Base-by-base conservation (phyloP, 805 yeast species). In the Candida maltosa region DNA sequence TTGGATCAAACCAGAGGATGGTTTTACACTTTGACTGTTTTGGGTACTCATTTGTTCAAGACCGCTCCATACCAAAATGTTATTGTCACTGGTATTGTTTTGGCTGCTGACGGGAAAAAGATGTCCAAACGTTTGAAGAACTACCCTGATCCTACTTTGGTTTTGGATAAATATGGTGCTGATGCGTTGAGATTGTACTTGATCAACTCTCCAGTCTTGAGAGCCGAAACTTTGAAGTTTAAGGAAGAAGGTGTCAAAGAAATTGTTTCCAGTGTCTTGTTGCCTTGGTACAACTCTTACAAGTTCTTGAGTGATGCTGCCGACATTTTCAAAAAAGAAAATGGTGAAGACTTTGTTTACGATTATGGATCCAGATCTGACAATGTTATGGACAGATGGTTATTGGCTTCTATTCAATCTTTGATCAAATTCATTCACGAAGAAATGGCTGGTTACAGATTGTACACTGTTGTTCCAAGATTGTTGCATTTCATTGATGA, bases 1-100 rank as follows among this genome's bases (percentile, higher is more conserved):
- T 77, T 93, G 52, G 99, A 93, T 69, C 99, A 93, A 73, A 93
- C 99, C 40, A 87, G 99, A 78, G 99, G 99, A 60, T 93, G 99
- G 99, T 93, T 93, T 70, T 93, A 93, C 66, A 93, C 98, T 35
- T 75, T 93, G 61, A 83, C 95, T 30, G 96, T 93, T 16, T 75
- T 93, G 54, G 98, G 97, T 62, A 87, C 96, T 39, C 97, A 91
- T 52, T 70, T 93, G 52, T 93, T 93, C 70, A 82, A 84, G 54
- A 76, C 81, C 40, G 94, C 95, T 45, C 97, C 99, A 32, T 93
- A 84, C 74, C 71, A 91, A 65, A 93, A 93, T 62, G 96, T 89
- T 46, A 87, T 93, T 60, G 98, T 93, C 34, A 73, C 88, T 28
- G 99, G 99, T 73, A 86, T 93, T 57, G 96, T 93, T 29, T 75